Conservation (phyloP, 2,329 filamentous ascomycete species). For the Dothidotthia symphoricarpi region DNA sequence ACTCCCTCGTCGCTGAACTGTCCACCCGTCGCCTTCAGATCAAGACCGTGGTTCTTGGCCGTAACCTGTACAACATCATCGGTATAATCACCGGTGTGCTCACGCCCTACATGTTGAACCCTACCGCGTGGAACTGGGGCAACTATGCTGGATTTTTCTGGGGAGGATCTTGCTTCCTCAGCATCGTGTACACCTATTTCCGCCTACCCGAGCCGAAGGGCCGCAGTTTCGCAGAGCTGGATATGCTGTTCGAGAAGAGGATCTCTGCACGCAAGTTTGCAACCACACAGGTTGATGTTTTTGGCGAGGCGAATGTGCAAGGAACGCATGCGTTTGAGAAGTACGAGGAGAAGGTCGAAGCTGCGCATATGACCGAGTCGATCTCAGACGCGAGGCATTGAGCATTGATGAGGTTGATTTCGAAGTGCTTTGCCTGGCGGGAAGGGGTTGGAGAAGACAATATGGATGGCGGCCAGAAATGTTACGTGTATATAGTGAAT, state of each 20-base stretch:
- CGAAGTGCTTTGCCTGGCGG: too few relatives aligned
- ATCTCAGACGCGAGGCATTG: slow-evolving; percentile 9
- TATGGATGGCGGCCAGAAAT: too few relatives aligned
- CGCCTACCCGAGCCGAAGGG: slow-evolving; percentile 76
- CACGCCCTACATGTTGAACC: slow-evolving; percentile 92
- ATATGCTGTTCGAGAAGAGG: slow-evolving; percentile 75
- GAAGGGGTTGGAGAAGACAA: too few relatives aligned
- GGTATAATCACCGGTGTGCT: slow-evolving; percentile 78
- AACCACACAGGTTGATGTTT: slow-evolving; percentile 56
- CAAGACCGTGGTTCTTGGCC: slow-evolving; percentile 85
- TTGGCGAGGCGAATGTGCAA: slow-evolving; percentile 35
- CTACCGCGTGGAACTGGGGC: slow-evolving; percentile 79
- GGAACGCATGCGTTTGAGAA: slow-evolving; percentile 31
- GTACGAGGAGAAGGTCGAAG: slow-evolving; percentile 39
- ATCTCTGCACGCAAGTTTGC: slow-evolving; percentile 73
- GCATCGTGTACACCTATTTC: slow-evolving; percentile 79
- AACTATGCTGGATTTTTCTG: slow-evolving; percentile 89
- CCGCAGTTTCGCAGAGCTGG: slow-evolving; percentile 81
- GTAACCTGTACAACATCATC: slow-evolving; percentile 74
- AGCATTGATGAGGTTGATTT: too few relatives aligned
- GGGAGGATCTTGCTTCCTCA: slow-evolving; percentile 76
- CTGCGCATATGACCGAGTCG: slow-evolving; percentile 21
- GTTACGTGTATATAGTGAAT: too few relatives aligned
- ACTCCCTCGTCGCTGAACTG: slow-evolving; percentile 82
- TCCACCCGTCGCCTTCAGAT: slow-evolving; percentile 81